Base-by-base conservation (phyloP, 2,329 filamentous ascomycete species). In the Fusarium lateritium region DNA sequence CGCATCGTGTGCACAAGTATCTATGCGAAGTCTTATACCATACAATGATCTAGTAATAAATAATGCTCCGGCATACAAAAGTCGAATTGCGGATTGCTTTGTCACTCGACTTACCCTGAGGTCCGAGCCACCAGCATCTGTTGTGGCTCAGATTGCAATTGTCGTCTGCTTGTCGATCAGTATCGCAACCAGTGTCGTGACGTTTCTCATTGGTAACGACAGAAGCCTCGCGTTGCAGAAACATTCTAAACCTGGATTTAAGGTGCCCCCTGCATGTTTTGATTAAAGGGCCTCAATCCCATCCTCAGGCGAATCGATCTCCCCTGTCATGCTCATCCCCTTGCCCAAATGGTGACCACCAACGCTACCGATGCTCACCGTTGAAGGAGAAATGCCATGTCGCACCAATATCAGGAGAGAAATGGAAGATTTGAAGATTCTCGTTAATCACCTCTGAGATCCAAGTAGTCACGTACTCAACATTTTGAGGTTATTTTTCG, bases 201-300 rank as follows among this genome's bases (percentile, higher is more conserved):
- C 28, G 10, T 31, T 8, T 33, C 42, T 46, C 24, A 39, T 24
- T 33, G 21, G 42, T 14, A 55, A 26, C 22, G 31, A 11, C 26
- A 44, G 11, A 44, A 44, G 42, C 22, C 31, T 15, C 2, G 7
- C 4, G 33, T 15, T 51, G 17, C 19, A 15, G 26, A 56, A 31
- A 44, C 31, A 51, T 28, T 36, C 52, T 54, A 67, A 36, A 55
- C 38, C n/a, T 34, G 19, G 26, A 46, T 26, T 7, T 42, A 38
- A 53, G 39, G 44, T 43, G 28, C 62, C 50, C 50, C 60, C 66
- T 70, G 62, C 56, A 47, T 34, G 39, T 58, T 70, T 69, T 70
- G 34, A 70, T 70, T 71, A 70, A 70, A 70, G 67, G 67, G 68
- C 64, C 67, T 69, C 63, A 65, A 65, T 53, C 64, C 47, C 67